Evolutionary conservation across 371 early-diverging fungal genomes (phyloP).

Genomic region (Rhizomucor miehei): DNA sequence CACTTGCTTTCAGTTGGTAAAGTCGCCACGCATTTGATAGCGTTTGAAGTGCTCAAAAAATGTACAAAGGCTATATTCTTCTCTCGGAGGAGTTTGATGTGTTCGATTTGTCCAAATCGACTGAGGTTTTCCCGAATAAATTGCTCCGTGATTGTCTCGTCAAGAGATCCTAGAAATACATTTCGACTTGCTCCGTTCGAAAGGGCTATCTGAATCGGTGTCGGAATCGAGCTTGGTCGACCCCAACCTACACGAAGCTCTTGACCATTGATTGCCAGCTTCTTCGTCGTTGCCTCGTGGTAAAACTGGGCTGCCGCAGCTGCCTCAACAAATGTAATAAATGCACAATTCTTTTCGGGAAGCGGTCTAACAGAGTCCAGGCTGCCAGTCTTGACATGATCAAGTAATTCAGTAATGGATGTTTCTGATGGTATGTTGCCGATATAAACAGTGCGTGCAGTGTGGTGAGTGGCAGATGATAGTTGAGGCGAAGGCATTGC

Average conservation of each 20-base stretch:
- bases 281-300: constrained; percentile 47
- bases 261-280: constrained; percentile 36
- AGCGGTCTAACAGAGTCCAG: constrained; percentile 71
- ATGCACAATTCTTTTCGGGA: constrained; percentile 79
- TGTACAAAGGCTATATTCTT: constrained; percentile 83
- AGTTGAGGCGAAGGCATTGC: constrained; percentile 16
- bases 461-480: constrained; percentile 18
- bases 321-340: constrained; percentile 77
- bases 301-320: constrained; percentile 58
- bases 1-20: constrained; percentile 57
- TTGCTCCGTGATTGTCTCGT: constrained; percentile 53
- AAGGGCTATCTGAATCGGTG: constrained; percentile 53
- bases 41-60: constrained; percentile 63
- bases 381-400: constrained; percentile 74
- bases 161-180: constrained; percentile 75
- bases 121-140: constrained; percentile 51
- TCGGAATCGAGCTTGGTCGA: constrained; percentile 57
- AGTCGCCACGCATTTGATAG: constrained; percentile 67
- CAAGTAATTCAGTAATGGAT: constrained; percentile 66
- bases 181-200: constrained; percentile 71
- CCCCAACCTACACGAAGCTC: constrained; percentile 81
- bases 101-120: constrained; percentile 73
- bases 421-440: constrained; percentile 70
- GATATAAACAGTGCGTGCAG: constrained; percentile 73
- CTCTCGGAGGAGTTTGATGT: constrained; percentile 65